Base-by-base conservation (phyloP, 371 early-diverging fungal genomes). In the Capillidium heterosporum region DNA sequence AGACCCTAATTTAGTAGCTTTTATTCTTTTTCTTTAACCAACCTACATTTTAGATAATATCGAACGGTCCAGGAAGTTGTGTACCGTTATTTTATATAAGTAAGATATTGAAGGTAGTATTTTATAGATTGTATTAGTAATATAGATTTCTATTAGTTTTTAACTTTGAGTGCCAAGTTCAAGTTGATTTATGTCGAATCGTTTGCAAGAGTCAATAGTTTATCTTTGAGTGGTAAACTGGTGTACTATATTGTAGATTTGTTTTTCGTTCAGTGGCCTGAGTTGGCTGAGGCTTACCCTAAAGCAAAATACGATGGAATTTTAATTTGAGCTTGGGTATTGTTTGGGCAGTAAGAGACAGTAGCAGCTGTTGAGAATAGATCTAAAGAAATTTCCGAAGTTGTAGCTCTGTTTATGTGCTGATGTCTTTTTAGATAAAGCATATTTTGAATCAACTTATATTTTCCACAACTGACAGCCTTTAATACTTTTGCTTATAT, bases 51-150 rank as follows among this genome's bases (percentile, higher is more conserved):
- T 57, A 81, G 84, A 70, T 92, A 8, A 35, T 93, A 17, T 85
- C 82, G 62, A 96, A 96, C 65, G 97, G 97, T 0, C 97, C 95
- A 0, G 94, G 93, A 5, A 94, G 84, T n/a, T 93, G 95, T 62
- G 75, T 96, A 8, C 83, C 91, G 1, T 65, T 88, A 3, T 76
- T 80, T 46, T 41, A 32, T 1, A 1, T 57, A 32, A 11, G 19
- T 48, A 44, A 51, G 11, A 21, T 60, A 32, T 27, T 49, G 7
- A 43, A 53, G 31, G 21, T 46, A 24, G 17, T 32, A 23, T 19
- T 27, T 44, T 39, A 28, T 23, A n/a, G n/a, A 23, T 17, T 48
- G 23, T 11, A 41, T 31, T 15, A 24, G 43, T 64, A 35, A 59
- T 60, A 17, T 42, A 64, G 29, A 59, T 59, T 10, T 60, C 64